Percentiles rank a stretch among this genome's conserved stretches.
phyloP scores from a whole-genome alignment of 2,329 filamentous ascomycete species.

The Hymenoscyphus albidus region DNA sequence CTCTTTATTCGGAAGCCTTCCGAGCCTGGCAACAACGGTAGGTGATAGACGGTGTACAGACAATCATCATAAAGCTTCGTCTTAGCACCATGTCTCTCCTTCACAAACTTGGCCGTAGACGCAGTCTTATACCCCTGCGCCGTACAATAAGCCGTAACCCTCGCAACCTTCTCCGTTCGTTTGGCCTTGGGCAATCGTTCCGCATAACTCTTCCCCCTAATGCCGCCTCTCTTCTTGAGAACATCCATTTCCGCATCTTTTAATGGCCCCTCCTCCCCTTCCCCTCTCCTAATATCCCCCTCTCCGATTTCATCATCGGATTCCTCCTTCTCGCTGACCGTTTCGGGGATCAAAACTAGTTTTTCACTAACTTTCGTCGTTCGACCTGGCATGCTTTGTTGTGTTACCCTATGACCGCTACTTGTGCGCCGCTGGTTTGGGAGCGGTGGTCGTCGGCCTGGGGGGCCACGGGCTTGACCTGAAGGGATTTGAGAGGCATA shows the following conservation, averaged over 20 bases:
- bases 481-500: conserved; percentile 94
- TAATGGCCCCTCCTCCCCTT: conserved; percentile 62
- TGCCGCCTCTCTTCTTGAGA: conserved; percentile 57
- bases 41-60: conserved; percentile 89
- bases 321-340: conserved; percentile 57
- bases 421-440: conserved; percentile 46
- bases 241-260: conserved; percentile 65
- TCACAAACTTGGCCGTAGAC: conserved; percentile 81
- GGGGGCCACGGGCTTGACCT: conserved; percentile 76
- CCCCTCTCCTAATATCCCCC: conserved; percentile 39
- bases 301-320: conserved; percentile 54
- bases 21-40: conserved; percentile 78
- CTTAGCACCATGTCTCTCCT: conserved; percentile 80
- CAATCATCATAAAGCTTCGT: conserved; percentile 98
- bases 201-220: conserved; percentile 81
- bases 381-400: conserved; percentile 67
- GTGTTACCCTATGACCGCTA: conserved; percentile 38
- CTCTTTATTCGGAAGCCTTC: conserved; percentile 87
- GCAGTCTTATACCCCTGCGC: conserved; percentile 90
- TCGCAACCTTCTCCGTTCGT: conserved; percentile 79
- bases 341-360: conserved; percentile 88
- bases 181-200: conserved; percentile 87
- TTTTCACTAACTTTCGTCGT: conserved; percentile 96
- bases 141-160: conserved; percentile 94
- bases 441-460: conserved; percentile 43